phyloP scores from a whole-genome alignment of 2,329 filamentous ascomycete genomes.

The Didymella pinodella region DNA sequence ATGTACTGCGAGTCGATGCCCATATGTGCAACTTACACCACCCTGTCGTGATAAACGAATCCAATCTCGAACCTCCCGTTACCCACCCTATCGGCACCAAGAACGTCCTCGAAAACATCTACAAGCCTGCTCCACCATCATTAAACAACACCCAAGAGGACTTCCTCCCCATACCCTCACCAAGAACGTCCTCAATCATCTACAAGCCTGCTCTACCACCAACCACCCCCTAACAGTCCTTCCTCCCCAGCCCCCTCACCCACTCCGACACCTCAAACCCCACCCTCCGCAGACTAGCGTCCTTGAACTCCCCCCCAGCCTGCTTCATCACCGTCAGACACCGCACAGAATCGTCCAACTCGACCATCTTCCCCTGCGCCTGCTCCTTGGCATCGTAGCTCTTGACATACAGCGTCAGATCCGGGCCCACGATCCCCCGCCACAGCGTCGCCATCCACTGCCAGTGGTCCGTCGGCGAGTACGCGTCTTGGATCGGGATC shows the following conservation, averaged over 20 bases:
- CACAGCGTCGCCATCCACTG: constrained; percentile 96
- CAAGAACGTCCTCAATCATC: background rate
- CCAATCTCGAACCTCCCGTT: background rate
- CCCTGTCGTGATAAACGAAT: constrained; percentile 1
- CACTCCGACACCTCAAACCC: constrained; percentile 91
- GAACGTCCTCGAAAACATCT: background rate
- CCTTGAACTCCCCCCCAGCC: constrained; percentile 48
- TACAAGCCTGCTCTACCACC: background rate
- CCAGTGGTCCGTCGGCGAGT: constrained; percentile 90
- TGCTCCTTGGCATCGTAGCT: constrained; percentile 41
- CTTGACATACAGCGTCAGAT: constrained; percentile 75
- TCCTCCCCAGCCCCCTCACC: constrained; percentile 55
- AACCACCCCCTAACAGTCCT: background rate
- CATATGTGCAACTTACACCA: background rate
- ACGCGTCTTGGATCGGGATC: constrained; percentile 78
- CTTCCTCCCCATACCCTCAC: background rate
- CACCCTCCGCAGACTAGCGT: constrained; percentile 71
- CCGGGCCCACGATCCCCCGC: constrained; percentile 83
- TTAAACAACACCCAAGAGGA: too few species aligned
- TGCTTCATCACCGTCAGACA: constrained; percentile 51
- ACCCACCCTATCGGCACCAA: background rate
- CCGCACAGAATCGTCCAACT: constrained; percentile 52
- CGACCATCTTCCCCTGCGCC: constrained; percentile 50
- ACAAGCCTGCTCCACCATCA: background rate
- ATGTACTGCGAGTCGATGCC: constrained; percentile 7